These are phyloP conservation scores for Cinchona pubescens DNA, from an alignment of 257 asterid species.

Conservation along the genomic window DNA sequence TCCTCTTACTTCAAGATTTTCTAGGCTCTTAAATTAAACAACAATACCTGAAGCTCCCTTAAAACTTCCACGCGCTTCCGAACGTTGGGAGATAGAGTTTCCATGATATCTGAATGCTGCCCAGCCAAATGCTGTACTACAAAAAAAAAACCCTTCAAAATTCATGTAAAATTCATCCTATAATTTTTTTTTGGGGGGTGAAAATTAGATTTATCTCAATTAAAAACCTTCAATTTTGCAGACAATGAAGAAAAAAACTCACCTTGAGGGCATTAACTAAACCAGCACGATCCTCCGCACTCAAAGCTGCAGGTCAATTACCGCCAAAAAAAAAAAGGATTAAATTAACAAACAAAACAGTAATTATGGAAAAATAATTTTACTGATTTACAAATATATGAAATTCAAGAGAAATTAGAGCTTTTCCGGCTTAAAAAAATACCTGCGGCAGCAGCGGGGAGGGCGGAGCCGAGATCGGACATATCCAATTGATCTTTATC, in stretches of 20 bases:
- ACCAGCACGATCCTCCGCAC: constrained; percentile 75
- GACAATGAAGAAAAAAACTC: not conserved
- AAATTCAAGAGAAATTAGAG: not conserved
- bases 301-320: constrained; percentile 53
- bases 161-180: not conserved
- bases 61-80: constrained; percentile 68
- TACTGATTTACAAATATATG: not conserved
- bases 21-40: too few relatives aligned
- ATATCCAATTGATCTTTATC: constrained; percentile 44
- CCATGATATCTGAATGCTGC: constrained; percentile 51
- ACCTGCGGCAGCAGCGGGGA: constrained; percentile 96
- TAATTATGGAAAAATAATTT: not conserved
- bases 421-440: constrained; percentile 1
- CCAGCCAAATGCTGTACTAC: constrained; percentile 73
- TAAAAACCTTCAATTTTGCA: too few relatives aligned
- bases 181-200: too few relatives aligned
- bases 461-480: constrained; percentile 58
- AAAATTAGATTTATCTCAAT: too few relatives aligned
- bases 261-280: constrained; percentile 83
- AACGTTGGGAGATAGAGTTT: constrained; percentile 56
- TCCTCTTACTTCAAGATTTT: too few relatives aligned
- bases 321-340: constrained; percentile 1
- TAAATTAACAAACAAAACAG: not conserved
- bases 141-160: not conserved
- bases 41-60: constrained; percentile 60